These are phyloP conservation scores for Pleurotus djamor DNA, from an alignment of 768 basidiomycete genomes.

Conservation along the genomic window DNA sequence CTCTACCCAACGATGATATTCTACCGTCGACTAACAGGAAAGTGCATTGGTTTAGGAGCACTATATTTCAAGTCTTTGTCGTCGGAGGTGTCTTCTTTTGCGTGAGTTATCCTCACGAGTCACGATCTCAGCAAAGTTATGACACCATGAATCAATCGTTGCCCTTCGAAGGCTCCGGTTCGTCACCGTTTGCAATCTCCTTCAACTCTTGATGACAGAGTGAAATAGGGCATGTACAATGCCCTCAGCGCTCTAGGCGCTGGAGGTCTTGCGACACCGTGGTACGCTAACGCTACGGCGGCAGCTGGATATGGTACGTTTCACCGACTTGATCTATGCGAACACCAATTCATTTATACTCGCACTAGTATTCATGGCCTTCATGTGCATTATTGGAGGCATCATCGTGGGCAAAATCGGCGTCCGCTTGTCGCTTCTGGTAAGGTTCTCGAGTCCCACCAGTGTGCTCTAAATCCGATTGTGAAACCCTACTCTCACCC, in stretches of 20 bases:
- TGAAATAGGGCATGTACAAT: conserved; percentile 27
- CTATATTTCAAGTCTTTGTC: conserved; percentile 26
- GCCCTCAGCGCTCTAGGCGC: conserved; percentile 26
- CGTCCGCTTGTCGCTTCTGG: conserved; percentile 20
- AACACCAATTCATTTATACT: neutral
- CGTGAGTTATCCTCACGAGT: conserved; percentile 11
- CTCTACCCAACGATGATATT: neutral
- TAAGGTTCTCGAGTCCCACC: conserved; percentile 6
- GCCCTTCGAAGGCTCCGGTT: conserved; percentile 19
- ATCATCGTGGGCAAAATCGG: conserved; percentile 31
- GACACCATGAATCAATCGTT: neutral
- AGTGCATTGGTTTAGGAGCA: conserved; percentile 28
- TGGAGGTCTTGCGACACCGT: conserved; percentile 28
- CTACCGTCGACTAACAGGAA: conserved; percentile 5
- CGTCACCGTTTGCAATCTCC: neutral
- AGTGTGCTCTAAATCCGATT: neutral
- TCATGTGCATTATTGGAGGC: conserved; percentile 25
- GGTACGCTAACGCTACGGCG: conserved; percentile 27
- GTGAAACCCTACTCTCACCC: neutral
- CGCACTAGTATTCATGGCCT: conserved; percentile 24
- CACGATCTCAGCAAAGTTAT: neutral
- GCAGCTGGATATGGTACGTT: conserved; percentile 24
- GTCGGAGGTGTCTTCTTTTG: conserved; percentile 30
- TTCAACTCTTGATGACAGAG: neutral
- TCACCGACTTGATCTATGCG: neutral